Evolutionary conservation across 2,329 filamentous ascomycete genomes (phyloP), one percentile per base, ranked within the genome.

Genomic region (Fusarium sp.): DNA sequence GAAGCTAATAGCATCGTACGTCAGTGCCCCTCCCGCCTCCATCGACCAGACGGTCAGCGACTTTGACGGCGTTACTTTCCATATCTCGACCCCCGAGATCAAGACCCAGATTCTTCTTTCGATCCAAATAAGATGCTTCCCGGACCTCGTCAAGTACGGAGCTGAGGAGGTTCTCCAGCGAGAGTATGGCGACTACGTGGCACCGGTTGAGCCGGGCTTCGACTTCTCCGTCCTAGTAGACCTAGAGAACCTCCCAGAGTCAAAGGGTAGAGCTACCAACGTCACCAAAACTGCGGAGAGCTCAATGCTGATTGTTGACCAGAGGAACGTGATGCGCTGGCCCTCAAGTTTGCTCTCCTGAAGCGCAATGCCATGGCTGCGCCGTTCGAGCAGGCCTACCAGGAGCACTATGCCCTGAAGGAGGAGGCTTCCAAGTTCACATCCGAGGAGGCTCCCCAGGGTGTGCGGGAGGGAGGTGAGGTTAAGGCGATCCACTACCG

Each of bases 361-460:
- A 99, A 98, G 89, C 95, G 97, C 80, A 98, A 99, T 83, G 95
- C 94, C 77, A 98, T 99, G 96, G 97, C 96, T 71, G 96, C 96
- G 59, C 96, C 97, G 1, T 99, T 99, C 83, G 96, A 99, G 86
- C 93, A 95, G 81, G 96, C 97, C 24, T 99, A 98, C 82, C 91
- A 97, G 79, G 95, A 98, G 83, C 94, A 98, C 84, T 93, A 95
- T 80, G 89, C 91, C 74, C 85, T 99, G 73, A 92, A 93, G 77
- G 94, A 97, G 80, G 94, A 96, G 79, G 95, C 96, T 8, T 93
- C 94, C 54, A 94, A 95, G 81, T 98, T 96, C 82, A 98, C 94
- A 40, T 94, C 94, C 3, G 96, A 99, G 84, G 93, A 96, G 71
- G 96, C 97, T 62, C 96, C 96, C 1, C 94, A 98, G 82, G 96